Evolutionary conservation across 257 asterid genomes (phyloP), one percentile per base, ranked within the genome.

Genomic region (Solanum medicagineum): DNA sequence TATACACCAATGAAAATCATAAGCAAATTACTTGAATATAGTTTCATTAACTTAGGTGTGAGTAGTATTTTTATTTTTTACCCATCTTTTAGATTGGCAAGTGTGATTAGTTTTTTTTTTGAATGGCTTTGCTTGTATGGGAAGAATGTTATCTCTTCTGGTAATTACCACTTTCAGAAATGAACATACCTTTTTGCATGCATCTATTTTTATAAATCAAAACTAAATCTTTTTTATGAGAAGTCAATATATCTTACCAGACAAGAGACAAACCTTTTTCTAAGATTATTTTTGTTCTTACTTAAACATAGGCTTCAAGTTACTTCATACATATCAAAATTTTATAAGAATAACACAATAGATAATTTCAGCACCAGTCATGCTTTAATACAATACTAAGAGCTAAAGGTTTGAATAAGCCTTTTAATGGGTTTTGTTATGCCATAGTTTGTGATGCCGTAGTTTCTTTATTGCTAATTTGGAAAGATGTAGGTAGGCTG

Each of bases 401-500:
- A 77, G 29, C 22, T 49, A 36, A 49, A 54, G 8, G 81, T 83
- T 66, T 84, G 29, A 26, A 53, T 17, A 69, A 36, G 42, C 53
- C 51, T 32, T 13, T 68, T 69, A 53, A 84, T 68, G 36, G 15
- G 45, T 83, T 63, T 49, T 83, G 9, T 15, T 17, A 49, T 49
- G 44, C 51, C 80, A 20, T n/a, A 89, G 44, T 40, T 87, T 71
- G 49, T 90, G 88, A 54, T 8, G 81, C 70, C 88, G 85, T 16
- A 90, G 85, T 16, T 81, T 22, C 62, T 81, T 85, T 7, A 87
- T 71, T 44, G 91, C 62, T 60, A 74, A 77, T 13, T 86, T 45
- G 20, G 92, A 54, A 60, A 92, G 75, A 88, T 89, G 62, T 59
- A 66, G 85, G 84, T 94, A 94, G 45, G 92, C 83, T 42, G 95